Conservation (phyloP, 2,329 filamentous ascomycete species). For the Diaporthe eres region DNA sequence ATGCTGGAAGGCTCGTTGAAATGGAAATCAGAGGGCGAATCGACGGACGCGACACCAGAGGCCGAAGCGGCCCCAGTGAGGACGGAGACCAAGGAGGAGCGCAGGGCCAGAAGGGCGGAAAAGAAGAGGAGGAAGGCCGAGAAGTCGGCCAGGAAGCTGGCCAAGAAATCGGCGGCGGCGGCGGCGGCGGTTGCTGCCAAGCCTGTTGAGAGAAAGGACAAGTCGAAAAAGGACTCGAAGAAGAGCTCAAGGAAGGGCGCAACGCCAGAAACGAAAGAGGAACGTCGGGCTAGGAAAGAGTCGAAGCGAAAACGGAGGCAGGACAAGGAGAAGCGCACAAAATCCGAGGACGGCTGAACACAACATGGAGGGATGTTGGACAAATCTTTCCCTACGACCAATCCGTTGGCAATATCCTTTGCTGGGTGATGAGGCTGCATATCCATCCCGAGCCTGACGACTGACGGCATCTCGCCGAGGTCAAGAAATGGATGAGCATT, state of each 20-base stretch:
- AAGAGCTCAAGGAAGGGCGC: slow-evolving; percentile 40
- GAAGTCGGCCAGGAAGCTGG: slow-evolving; percentile 45
- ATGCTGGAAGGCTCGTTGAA: slow-evolving; percentile 79
- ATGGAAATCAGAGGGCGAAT: slow-evolving; percentile 46
- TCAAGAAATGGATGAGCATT: background rate
- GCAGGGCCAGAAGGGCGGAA: slow-evolving; percentile 54
- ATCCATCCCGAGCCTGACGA: too few relatives aligned
- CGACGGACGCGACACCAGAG: slow-evolving; percentile 45
- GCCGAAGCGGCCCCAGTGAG: slow-evolving; percentile 48
- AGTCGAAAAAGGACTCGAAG: slow-evolving; percentile 31
- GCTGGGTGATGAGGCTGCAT: background rate
- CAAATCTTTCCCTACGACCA: background rate
- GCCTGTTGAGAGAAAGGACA: background rate
- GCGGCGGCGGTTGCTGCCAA: background rate
- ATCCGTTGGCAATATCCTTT: background rate
- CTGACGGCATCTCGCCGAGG: background rate
- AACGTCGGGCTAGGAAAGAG: slow-evolving; percentile 44
- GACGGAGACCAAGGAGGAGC: slow-evolving; percentile 50
- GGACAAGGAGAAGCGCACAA: slow-evolving; percentile 44
- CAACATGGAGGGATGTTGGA: background rate
- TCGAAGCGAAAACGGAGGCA: slow-evolving; percentile 48
- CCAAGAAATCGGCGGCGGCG: slow-evolving; percentile 22
- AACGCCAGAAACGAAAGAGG: slow-evolving; percentile 43
- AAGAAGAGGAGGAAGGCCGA: slow-evolving; percentile 48
- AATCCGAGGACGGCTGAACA: slow-evolving; percentile 36